Evolutionary conservation across 495 filamentous ascomycete species (phyloP).

Genomic region (Tuber aestivum): DNA sequence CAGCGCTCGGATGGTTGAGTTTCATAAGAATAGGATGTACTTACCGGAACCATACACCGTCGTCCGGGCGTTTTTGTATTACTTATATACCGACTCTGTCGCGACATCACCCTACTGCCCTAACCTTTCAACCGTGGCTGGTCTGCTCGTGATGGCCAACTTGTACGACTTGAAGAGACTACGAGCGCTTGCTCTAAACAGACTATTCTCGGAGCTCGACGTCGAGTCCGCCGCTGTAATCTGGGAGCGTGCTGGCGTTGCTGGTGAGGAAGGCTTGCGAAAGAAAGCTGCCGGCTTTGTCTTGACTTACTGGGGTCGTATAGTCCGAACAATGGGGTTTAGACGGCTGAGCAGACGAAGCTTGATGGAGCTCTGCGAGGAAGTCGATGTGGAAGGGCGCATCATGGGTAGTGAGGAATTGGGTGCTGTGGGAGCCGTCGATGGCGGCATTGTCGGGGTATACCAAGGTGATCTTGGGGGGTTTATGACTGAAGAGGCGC

Average conservation of each 20-base stretch:
- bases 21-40: conserved; percentile 93
- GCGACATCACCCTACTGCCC: conserved; percentile 56
- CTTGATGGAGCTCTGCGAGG: conserved; percentile 84
- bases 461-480: conserved; percentile 23
- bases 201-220: conserved; percentile 81
- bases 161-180: conserved; percentile 94
- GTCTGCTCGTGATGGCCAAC: conserved; percentile 95
- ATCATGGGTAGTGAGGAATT: conserved; percentile 64
- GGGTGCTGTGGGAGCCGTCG: conserved; percentile 21
- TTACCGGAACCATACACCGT: conserved; percentile 93
- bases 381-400: conserved; percentile 82
- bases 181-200: conserved; percentile 78
- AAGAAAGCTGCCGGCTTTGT: conserved; percentile 81
- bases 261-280: conserved; percentile 87
- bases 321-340: conserved; percentile 85
- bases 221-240: conserved; percentile 90
- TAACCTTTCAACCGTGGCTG: conserved; percentile 77
- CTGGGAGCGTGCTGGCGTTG: conserved; percentile 87
- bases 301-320: conserved; percentile 86
- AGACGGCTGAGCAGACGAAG: conserved; percentile 66
- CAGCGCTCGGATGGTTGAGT: conserved; percentile 89
- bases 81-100: conserved; percentile 93
- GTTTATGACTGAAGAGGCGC: conserved; percentile 22
- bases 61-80: conserved; percentile 90
- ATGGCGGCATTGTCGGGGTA: conserved; percentile 16